Evolutionary conservation across 306 rosid genomes (phyloP).

Genomic region (Carpinus fangiana): DNA sequence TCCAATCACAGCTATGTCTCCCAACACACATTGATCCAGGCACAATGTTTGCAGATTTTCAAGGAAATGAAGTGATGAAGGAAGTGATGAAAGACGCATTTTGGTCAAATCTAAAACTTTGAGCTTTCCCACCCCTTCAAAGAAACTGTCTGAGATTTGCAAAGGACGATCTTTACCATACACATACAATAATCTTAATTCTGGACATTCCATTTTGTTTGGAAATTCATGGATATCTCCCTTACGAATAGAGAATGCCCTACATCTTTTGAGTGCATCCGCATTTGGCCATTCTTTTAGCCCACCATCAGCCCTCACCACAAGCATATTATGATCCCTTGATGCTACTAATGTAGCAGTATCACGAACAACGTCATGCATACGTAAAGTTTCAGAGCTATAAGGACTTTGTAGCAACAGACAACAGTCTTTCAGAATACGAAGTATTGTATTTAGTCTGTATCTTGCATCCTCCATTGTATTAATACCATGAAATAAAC

Average conservation of each 20-base stretch:
- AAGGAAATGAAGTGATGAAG: background rate
- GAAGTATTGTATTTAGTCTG: background rate
- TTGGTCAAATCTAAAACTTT: background rate
- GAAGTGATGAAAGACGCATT: background rate
- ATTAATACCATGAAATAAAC: background rate
- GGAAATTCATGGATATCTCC: background rate
- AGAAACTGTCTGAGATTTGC: background rate
- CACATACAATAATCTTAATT: background rate
- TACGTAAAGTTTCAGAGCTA: accelerated
- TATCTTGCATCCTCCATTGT: slow-evolving; percentile 7
- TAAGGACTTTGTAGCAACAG: background rate
- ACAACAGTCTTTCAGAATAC: background rate
- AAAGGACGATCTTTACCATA: accelerated
- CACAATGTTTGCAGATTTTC: background rate
- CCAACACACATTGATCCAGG: background rate
- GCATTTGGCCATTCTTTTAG: background rate
- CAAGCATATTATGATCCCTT: background rate
- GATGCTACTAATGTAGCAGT: slow-evolving; percentile 4
- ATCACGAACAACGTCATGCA: slow-evolving; percentile 21
- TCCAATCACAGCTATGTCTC: background rate
- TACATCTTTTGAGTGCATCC: background rate
- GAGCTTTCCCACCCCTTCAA: background rate
- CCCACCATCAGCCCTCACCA: accelerated
- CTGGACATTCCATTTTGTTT: background rate
- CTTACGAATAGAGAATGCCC: accelerated